phyloP scores from a whole-genome alignment of 176 grass and related monocot species.

The Aegilops tauschii region DNA sequence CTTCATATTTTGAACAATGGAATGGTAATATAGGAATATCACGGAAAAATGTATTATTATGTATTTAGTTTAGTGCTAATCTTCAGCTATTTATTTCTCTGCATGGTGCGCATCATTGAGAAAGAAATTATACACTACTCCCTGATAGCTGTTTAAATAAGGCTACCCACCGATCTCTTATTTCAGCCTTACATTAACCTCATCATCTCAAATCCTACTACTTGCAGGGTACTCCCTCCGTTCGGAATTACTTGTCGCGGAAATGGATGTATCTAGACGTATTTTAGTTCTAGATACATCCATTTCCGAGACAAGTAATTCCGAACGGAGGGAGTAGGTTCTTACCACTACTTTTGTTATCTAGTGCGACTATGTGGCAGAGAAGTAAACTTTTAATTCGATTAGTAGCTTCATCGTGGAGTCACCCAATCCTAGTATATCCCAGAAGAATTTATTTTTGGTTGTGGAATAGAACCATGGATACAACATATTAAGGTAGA shows the following conservation, averaged over 20 bases:
- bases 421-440: neutral
- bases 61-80: neutral
- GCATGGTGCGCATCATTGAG: neutral
- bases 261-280: no score
- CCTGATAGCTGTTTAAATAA: neutral
- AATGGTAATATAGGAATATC: neutral
- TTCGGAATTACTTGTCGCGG: no score
- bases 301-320: no score
- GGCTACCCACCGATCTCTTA: neutral
- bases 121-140: neutral
- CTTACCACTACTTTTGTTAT: neutral
- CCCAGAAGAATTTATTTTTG: neutral
- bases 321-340: neutral
- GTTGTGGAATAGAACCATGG: neutral
- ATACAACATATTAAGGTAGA: conserved; percentile 8
- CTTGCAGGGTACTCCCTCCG: neutral
- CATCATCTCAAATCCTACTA: conserved; percentile 9
- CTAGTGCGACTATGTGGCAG: neutral
- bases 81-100: neutral
- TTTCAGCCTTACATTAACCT: neutral
- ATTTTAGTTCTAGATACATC: no score
- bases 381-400: neutral
- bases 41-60: neutral
- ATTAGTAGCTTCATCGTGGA: neutral
- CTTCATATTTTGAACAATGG: neutral